A percentile compares a stretch with the other conserved stretches of the same genome.
phyloP scores from a whole-genome alignment of 2,329 filamentous ascomycete genomes.

The Penicillium sclerotigenum region DNA sequence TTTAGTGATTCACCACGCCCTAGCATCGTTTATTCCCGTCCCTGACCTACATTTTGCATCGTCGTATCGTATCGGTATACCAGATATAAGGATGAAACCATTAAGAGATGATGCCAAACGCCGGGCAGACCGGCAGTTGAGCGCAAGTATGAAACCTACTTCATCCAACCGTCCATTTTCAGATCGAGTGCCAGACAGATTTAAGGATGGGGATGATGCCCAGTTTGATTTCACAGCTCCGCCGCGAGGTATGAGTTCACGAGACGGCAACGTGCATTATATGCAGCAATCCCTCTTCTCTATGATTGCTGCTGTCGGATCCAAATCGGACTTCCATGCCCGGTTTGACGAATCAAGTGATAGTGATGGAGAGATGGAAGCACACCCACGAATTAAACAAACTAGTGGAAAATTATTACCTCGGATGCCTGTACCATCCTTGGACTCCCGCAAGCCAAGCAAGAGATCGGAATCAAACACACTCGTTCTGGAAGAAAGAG shows the following conservation, averaged over 20 bases:
- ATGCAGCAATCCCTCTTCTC: slow-evolving; percentile 96
- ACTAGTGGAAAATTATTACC: not conserved
- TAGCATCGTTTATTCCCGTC: slow-evolving; percentile 2
- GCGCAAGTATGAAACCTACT: slow-evolving; percentile 41
- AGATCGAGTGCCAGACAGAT: slow-evolving; percentile 55
- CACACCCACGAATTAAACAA: slow-evolving; percentile 17
- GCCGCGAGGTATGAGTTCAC: slow-evolving; percentile 37
- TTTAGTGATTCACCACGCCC: slow-evolving; percentile 6
- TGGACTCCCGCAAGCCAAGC: slow-evolving; percentile 1
- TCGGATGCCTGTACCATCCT: slow-evolving; percentile 1
- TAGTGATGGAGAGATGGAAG: slow-evolving; percentile 59
- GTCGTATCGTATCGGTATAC: slow-evolving; percentile 2
- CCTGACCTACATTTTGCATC: slow-evolving; percentile 1
- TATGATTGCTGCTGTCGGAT: slow-evolving; percentile 83
- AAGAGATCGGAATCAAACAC: slow-evolving; percentile 2
- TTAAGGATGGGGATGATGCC: slow-evolving; percentile 58
- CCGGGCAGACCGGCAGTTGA: slow-evolving; percentile 42
- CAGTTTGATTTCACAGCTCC: slow-evolving; percentile 61
- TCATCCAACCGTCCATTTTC: slow-evolving; percentile 46
- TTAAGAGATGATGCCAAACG: slow-evolving; percentile 42
- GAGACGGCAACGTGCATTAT: slow-evolving; percentile 53
- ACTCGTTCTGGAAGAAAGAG: slow-evolving; percentile 31
- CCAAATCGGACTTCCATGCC: slow-evolving; percentile 75
- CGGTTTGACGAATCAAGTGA: slow-evolving; percentile 82
- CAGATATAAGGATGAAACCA: slow-evolving; percentile 31